phyloP scores from a whole-genome alignment of 2,329 filamentous ascomycete species.

The Hysterium pulicare region DNA sequence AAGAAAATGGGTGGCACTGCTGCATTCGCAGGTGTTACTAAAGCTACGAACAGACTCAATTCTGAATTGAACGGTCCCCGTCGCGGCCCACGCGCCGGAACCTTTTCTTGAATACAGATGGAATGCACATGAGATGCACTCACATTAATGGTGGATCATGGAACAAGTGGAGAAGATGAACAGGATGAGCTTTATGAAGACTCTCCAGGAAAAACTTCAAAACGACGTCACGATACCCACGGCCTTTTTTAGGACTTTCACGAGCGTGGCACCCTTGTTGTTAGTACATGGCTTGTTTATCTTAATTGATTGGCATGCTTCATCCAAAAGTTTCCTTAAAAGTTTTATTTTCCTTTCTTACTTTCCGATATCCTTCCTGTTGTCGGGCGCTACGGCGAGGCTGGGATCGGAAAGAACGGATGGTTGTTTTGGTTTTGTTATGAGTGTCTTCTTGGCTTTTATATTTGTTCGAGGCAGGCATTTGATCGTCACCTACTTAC shows the following conservation, averaged over 20 bases:
- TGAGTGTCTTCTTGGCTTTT: neutral
- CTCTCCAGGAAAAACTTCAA: slow-evolving; percentile 12
- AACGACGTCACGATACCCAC: slow-evolving; percentile 37
- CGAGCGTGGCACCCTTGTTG: neutral
- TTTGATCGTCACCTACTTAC: neutral
- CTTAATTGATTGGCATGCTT: no score
- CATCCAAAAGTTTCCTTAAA: no score
- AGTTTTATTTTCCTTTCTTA: neutral
- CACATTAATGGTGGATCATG: slow-evolving; percentile 8
- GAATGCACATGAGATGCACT: slow-evolving; percentile 4
- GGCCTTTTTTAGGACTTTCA: slow-evolving; percentile 15
- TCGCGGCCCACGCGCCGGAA: slow-evolving; percentile 32
- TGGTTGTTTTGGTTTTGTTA: neutral
- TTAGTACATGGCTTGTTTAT: neutral
- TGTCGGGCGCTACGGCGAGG: neutral
- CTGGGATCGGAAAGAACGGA: neutral
- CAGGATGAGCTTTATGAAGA: slow-evolving; percentile 7
- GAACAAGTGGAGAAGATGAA: slow-evolving; percentile 12
- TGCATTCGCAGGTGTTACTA: slow-evolving; percentile 28
- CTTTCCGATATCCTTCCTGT: no score
- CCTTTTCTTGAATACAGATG: slow-evolving; percentile 23
- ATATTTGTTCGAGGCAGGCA: neutral
- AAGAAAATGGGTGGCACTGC: slow-evolving; percentile 28
- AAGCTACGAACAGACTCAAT: slow-evolving; percentile 23
- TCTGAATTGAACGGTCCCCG: slow-evolving; percentile 24